Base-by-base conservation (phyloP, 2,329 filamentous ascomycete genomes). In the Chaetomiaceae sp. region DNA sequence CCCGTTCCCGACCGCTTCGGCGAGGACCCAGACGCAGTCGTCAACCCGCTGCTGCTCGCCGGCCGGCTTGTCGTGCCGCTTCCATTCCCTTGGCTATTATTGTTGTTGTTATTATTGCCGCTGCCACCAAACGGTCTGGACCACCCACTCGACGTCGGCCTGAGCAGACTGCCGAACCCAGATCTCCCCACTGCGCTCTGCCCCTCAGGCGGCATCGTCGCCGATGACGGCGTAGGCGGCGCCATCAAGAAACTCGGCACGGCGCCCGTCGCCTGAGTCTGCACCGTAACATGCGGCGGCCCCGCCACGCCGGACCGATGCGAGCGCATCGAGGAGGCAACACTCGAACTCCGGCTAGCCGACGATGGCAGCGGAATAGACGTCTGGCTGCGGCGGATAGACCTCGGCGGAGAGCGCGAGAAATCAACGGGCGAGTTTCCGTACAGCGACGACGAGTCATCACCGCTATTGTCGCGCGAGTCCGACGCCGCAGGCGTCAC, bases 391-490 rank as follows among this genome's bases (percentile, higher is more conserved):
- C 75, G 74, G 29, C 73, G 72, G 43, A 80, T 68, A 3, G 79
- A 82, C 39, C 75, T 72, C 2, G 80, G 80, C 14, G 80, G 80
- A 9, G 80, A 82, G 43, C 80, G 76, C 15, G 80, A 83, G 61
- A 78, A 83, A 65, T 83, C 80, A 1, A 82, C 71, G 2, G 77
- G 75, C 23, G 78, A 79, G 15, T 71, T 71, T 29, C 75, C 78
- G 61, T 78, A 79, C 17, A 80, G 53, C 55, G 79, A 82, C 2
- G 77, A 76, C 39, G 78, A 81, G 64, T 83, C 80, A 63, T 83
- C 80, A 56, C 77, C 80, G 60, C 77, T 77, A 56, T 78, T 75
- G 59, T 74, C 69, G 38, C 53, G 42, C 27, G 53, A 49, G 27
- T 60, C 61, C 3, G 63, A 38, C 1, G 51, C 17, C 0, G n/a